A percentile compares a stretch with the other conserved stretches of the same genome.
phyloP scores from a whole-genome alignment of 2,329 filamentous ascomycete species.

The Trichoderma sp. region DNA sequence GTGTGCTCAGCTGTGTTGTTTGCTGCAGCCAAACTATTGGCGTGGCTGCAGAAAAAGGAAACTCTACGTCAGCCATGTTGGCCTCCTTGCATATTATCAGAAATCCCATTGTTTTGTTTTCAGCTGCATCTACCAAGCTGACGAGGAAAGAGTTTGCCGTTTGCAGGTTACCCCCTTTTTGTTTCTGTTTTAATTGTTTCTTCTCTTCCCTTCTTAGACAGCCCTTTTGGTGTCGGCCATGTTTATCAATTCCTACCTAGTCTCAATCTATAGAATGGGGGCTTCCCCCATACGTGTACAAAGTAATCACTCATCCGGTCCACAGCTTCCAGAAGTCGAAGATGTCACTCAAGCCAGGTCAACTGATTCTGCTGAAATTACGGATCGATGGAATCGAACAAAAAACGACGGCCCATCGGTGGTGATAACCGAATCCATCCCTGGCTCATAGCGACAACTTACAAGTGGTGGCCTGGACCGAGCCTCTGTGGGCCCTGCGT shows the following conservation, averaged over 20 bases:
- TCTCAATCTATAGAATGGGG: background rate
- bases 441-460: background rate
- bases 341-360: background rate
- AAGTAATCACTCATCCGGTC: background rate
- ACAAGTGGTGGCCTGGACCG: slow-evolving; percentile 4
- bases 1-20: background rate
- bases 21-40: slow-evolving; percentile 8
- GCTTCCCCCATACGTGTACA: background rate
- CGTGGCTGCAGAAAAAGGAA: slow-evolving; percentile 13
- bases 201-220: background rate
- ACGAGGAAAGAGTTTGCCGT: background rate
- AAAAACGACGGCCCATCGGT: slow-evolving; percentile 1
- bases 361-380: slow-evolving; percentile 21
- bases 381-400: slow-evolving; percentile 17
- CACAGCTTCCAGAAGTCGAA: slow-evolving; percentile 15
- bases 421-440: slow-evolving; percentile 20
- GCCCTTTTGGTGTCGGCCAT: background rate
- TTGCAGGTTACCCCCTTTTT: background rate
- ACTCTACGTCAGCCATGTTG: background rate
- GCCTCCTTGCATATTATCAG: background rate
- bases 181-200: background rate
- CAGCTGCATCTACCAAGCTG: background rate
- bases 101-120: background rate
- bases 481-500: background rate
- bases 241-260: background rate